phyloP scores from a whole-genome alignment of 768 basidiomycete genomes.

The Boletellus sp. region DNA sequence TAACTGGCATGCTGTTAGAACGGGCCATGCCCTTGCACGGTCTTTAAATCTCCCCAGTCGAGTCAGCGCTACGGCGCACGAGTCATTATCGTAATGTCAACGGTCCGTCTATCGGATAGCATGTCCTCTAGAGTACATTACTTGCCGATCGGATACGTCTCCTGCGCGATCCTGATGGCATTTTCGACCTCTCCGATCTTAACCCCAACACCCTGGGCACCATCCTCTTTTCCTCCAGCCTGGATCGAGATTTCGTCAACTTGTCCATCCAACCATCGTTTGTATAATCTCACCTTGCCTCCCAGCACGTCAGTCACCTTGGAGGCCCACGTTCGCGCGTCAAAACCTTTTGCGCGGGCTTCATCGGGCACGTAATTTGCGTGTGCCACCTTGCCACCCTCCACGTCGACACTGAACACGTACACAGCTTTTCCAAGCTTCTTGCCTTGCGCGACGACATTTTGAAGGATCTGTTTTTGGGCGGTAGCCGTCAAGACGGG shows the following conservation, averaged over 20 bases:
- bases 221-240: constrained; percentile 96
- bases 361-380: constrained; percentile 76
- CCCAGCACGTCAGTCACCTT: constrained; percentile 77
- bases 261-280: neutral
- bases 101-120: neutral
- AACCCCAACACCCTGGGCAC: constrained; percentile 83
- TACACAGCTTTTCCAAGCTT: constrained; percentile 82
- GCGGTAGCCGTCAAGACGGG: neutral
- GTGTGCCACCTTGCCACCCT: constrained; percentile 76
- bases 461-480: constrained; percentile 60
- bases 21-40: neutral
- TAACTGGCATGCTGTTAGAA: constrained; percentile 11
- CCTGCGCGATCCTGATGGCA: constrained; percentile 57
- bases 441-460: constrained; percentile 71
- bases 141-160: constrained; percentile 31
- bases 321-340: constrained; percentile 86
- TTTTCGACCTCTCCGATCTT: constrained; percentile 60
- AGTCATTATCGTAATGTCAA: neutral
- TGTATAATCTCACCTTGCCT: constrained; percentile 69
- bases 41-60: neutral
- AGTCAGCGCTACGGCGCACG: neutral
- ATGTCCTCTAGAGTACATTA: constrained; percentile 5
- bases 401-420: constrained; percentile 75
- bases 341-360: constrained; percentile 60
- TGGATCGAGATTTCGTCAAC: constrained; percentile 28